Percentiles rank a stretch among this genome's conserved stretches.
phyloP scores from a whole-genome alignment of 208 protist genomes.

The Acanthamoeba sp. region DNA sequence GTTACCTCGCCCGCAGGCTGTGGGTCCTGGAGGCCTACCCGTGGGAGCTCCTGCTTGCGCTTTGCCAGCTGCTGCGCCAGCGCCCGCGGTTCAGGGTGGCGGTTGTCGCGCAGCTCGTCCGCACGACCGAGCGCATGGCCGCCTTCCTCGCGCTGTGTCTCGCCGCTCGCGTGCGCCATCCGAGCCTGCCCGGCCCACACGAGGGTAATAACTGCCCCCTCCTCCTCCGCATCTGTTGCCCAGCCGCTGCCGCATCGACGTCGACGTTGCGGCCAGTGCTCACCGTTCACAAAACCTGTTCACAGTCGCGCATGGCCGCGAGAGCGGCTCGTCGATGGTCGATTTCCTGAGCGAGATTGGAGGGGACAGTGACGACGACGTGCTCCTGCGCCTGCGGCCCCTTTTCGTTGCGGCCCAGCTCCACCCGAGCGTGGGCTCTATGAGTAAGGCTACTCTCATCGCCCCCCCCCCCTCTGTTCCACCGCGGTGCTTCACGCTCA shows the following conservation, averaged over 20 bases:
- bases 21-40: slow-evolving; percentile 49
- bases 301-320: not conserved
- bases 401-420: not conserved
- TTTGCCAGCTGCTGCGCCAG: slow-evolving; percentile 1
- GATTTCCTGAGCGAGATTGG: not conserved
- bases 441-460: no score
- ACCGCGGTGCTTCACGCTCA: not conserved
- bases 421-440: not conserved
- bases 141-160: slow-evolving; percentile 2
- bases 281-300: not conserved
- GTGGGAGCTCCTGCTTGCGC: slow-evolving; percentile 47
- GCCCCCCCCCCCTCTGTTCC: not conserved
- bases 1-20: not conserved
- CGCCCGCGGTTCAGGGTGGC: not conserved
- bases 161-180: not conserved
- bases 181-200: not conserved
- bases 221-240: no score
- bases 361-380: not conserved
- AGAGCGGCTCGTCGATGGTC: not conserved
- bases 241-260: no score
- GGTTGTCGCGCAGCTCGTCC: not conserved
- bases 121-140: not conserved
- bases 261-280: not conserved
- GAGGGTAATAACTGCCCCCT: not conserved
- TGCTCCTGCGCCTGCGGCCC: not conserved